phyloP scores from a whole-genome alignment of 2,329 filamentous ascomycete genomes.

The Aspergillus fijiensis region DNA sequence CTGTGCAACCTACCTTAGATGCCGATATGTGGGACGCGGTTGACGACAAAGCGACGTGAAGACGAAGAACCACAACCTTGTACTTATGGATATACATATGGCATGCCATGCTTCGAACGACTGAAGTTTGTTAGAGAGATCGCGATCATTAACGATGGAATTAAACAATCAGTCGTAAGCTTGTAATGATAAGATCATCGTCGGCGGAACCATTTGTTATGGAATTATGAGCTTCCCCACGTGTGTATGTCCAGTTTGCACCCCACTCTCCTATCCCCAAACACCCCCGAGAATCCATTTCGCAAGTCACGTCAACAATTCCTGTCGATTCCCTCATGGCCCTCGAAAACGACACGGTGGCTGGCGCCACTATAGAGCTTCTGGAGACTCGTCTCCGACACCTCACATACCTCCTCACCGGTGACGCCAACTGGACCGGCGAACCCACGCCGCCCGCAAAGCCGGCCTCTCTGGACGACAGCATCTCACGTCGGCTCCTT shows the following conservation, averaged over 20 bases:
- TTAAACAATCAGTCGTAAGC: background rate
- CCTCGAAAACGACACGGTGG: constrained; percentile 36
- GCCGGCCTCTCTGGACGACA: constrained; percentile 38
- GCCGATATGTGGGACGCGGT: constrained; percentile 3
- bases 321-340: constrained; percentile 25
- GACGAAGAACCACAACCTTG: background rate
- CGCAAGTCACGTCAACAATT: background rate
- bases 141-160: background rate
- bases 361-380: constrained; percentile 43
- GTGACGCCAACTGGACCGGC: constrained; percentile 43
- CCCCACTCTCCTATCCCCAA: background rate
- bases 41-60: constrained; percentile 3
- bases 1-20: constrained; percentile 12
- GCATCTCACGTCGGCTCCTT: constrained; percentile 41
- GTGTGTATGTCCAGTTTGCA: constrained; percentile 21
- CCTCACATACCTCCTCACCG: constrained; percentile 47
- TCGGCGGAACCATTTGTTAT: background rate
- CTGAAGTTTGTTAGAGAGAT: background rate
- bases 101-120: background rate
- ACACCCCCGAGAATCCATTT: background rate
- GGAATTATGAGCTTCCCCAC: background rate
- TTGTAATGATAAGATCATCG: background rate
- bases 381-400: constrained; percentile 46
- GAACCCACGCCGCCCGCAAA: constrained; percentile 34
- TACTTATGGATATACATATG: background rate